Conservation (phyloP, 2,329 filamentous ascomycete genomes). For the Beauveria rudraprayagi region DNA sequence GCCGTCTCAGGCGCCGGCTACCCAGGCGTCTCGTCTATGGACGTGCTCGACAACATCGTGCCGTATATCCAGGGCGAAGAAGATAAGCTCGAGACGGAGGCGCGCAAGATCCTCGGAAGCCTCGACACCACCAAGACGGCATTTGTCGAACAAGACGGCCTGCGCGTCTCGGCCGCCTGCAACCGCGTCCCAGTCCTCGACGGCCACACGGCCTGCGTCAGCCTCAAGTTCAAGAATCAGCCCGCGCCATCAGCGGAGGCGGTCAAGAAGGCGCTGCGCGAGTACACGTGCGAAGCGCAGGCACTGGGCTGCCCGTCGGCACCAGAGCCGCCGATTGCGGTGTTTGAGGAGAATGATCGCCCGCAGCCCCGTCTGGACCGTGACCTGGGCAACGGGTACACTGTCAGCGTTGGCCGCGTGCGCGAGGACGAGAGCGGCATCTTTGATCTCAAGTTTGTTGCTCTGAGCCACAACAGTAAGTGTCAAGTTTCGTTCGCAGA, state of each 20-base stretch:
- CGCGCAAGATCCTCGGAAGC: conserved; percentile 82
- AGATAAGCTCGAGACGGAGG: conserved; percentile 91
- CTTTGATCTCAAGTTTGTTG: conserved; percentile 93
- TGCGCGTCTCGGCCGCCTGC: conserved; percentile 79
- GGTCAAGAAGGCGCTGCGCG: conserved; percentile 69
- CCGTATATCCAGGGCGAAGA: conserved; percentile 91
- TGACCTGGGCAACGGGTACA: conserved; percentile 77
- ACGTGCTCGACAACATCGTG: conserved; percentile 92
- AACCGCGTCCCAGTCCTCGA: conserved; percentile 93
- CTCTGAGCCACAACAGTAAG: conserved; percentile 71
- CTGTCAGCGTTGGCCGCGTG: conserved; percentile 82
- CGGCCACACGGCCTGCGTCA: conserved; percentile 92
- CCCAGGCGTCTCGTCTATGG: conserved; percentile 85
- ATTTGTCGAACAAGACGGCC: conserved; percentile 64
- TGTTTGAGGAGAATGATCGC: conserved; percentile 83
- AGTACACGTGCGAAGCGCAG: conserved; percentile 76
- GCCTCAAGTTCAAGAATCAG: conserved; percentile 68
- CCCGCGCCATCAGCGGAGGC: conserved; percentile 67
- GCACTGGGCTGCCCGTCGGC: conserved; percentile 80
- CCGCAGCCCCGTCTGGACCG: conserved; percentile 89
- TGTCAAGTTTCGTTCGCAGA: conserved; percentile 11
- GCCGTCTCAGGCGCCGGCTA: conserved; percentile 90
- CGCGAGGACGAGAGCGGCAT: conserved; percentile 79
- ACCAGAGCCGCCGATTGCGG: conserved; percentile 70
- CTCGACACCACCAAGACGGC: conserved; percentile 64